These are phyloP conservation scores for Penicillium sclerotigenum DNA, from an alignment of 2,329 filamentous ascomycete genomes.

Conservation along the genomic window DNA sequence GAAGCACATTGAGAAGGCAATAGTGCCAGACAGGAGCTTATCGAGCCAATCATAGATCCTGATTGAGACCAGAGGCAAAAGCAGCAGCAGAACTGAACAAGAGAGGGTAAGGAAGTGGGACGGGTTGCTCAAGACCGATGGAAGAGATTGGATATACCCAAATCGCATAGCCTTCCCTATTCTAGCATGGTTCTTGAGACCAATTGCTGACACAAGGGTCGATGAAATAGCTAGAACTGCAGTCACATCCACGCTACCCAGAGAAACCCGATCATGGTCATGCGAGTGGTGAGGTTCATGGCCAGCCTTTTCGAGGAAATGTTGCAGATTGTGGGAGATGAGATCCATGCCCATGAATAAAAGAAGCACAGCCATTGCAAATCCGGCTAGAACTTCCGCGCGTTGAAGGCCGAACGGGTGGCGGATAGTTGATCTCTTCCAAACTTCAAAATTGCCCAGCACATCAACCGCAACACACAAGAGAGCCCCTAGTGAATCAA, in stretches of 20 bases:
- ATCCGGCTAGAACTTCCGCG: slow-evolving; percentile 89
- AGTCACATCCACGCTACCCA: slow-evolving; percentile 76
- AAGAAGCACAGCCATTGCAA: slow-evolving; percentile 91
- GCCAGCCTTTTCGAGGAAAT: slow-evolving; percentile 75
- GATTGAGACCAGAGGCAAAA: slow-evolving; percentile 77
- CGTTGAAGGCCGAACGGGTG: slow-evolving; percentile 92
- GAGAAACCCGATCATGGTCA: slow-evolving; percentile 63
- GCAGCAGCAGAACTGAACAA: slow-evolving; percentile 74
- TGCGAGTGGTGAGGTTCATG: slow-evolving; percentile 73
- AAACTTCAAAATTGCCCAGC: slow-evolving; percentile 94
- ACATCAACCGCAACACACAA: slow-evolving; percentile 92
- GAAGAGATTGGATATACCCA: slow-evolving; percentile 74
- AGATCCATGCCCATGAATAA: slow-evolving; percentile 98
- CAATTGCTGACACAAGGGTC: slow-evolving; percentile 81
- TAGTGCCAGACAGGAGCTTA: slow-evolving; percentile 72
- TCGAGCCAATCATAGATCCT: slow-evolving; percentile 82
- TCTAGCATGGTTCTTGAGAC: slow-evolving; percentile 83
- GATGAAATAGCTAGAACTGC: slow-evolving; percentile 76
- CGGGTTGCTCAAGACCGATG: slow-evolving; percentile 86
- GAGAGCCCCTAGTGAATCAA: slow-evolving; percentile 87
- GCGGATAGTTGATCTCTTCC: slow-evolving; percentile 86
- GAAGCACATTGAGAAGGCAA: slow-evolving; percentile 83
- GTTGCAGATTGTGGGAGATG: slow-evolving; percentile 88
- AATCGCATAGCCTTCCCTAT: slow-evolving; percentile 91
- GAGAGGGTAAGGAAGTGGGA: slow-evolving; percentile 91